phyloP scores from a whole-genome alignment of 2,329 filamentous ascomycete genomes.

The Verticillium nonalfalfae region DNA sequence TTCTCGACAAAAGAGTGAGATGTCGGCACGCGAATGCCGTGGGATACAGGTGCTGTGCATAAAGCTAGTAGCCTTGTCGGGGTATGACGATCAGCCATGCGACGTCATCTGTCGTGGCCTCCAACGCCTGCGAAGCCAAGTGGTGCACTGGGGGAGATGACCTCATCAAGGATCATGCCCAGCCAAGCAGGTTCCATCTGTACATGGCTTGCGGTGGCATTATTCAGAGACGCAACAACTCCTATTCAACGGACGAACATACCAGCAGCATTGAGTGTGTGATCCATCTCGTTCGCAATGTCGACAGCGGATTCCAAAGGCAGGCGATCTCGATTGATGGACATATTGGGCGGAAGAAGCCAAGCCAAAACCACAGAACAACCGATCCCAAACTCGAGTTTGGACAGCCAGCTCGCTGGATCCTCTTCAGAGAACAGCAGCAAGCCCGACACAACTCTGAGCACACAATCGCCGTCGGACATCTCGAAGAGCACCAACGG shows the following conservation, averaged over 20 bases:
- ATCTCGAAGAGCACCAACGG: conserved; percentile 4
- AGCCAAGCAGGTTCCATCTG: neutral
- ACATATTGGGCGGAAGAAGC: neutral
- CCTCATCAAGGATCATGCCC: conserved; percentile 1
- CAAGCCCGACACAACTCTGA: conserved; percentile 5
- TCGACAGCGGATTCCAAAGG: neutral
- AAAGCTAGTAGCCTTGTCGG: too few species aligned
- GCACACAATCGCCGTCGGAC: conserved; percentile 2
- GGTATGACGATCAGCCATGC: neutral
- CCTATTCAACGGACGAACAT: neutral
- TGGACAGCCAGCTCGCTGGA: neutral
- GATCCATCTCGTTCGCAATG: neutral
- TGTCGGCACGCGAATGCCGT: too few species aligned
- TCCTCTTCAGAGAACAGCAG: conserved; percentile 2
- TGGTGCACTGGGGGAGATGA: neutral
- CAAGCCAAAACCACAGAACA: neutral
- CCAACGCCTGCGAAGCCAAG: neutral
- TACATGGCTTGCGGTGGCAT: neutral
- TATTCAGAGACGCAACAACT: neutral
- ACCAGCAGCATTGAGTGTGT: neutral
- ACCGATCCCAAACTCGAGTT: neutral
- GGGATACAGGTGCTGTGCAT: too few species aligned
- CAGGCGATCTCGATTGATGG: neutral
- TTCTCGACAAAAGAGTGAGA: too few species aligned
- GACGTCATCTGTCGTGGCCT: neutral